Percentiles rank a stretch among this genome's conserved stretches.
Evolutionary conservation across 148 eudicot genomes (phyloP).

Genomic region (Rhododendron williamsianum): DNA sequence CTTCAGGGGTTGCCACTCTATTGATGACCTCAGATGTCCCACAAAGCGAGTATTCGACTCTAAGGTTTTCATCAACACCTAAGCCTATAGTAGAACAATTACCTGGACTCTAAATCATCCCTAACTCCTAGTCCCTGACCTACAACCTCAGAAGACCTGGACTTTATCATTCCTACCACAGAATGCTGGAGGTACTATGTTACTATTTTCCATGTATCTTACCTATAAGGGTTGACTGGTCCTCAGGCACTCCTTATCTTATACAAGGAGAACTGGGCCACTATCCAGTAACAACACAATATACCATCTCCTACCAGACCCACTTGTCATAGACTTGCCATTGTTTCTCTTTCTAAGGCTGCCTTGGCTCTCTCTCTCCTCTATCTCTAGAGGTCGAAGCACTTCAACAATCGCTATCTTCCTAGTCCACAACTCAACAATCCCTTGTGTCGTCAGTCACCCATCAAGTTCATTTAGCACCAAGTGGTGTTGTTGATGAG

Average conservation of each 20-base stretch:
- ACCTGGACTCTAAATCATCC: not conserved
- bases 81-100: not conserved
- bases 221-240: not conserved
- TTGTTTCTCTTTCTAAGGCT: not conserved
- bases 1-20: not conserved
- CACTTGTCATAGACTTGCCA: not conserved
- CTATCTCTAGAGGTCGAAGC: not conserved
- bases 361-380: not conserved
- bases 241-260: not conserved
- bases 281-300: not conserved
- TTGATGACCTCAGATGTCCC: not conserved
- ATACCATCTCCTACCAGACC: not conserved
- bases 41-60: not conserved
- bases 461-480: not conserved
- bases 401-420: not conserved
- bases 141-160: not conserved
- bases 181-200: not conserved
- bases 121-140: not conserved
- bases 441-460: not conserved
- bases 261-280: not conserved
- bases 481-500: not conserved
- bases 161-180: not conserved
- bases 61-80: not conserved
- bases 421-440: not conserved
- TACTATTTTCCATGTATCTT: not conserved